Base-by-base conservation (phyloP, 2,329 filamentous ascomycete genomes). In the Aureobasidium sp. region DNA sequence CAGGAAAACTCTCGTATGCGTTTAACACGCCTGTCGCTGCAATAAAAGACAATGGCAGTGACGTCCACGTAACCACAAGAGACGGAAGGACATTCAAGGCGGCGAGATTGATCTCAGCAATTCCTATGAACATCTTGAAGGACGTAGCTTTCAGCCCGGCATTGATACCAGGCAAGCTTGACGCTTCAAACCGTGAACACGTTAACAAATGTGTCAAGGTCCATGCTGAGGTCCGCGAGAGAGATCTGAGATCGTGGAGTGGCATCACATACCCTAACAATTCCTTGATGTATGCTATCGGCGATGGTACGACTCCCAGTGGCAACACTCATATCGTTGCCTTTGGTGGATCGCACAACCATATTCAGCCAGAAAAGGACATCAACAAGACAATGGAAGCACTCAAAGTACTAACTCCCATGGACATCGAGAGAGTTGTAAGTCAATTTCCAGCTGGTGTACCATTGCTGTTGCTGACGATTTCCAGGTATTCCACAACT, bases 161-260 rank as follows among this genome's bases (percentile, higher is more conserved):
- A 2, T 57, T 74, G 0, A 52, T 60, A 1, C 41, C 65, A 1
- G 34, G 70, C 10, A 68, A 68, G 29, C 64, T 68, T 23, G 63
- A 68, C 42, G 72, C 69, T 1, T 64, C 69, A n/a, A 27, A 56
- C 1, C 29, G 52, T 1, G 70, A 69, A 3, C 70, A 74, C 52
- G 66, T 70, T 26, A 74, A 72, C 65, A 59, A 65, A 17, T 67
- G 68, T 6, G 64, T 68, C 3, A 74, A 73, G 47, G 66, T 71
- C 37, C 70, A 73, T 61, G 53, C 41, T 29, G 41, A 51, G n/a
- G 39, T 63, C 27, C 41, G 62, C n/a, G 62, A 62, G 15, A 57
- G 58, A 23, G 26, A 56, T 36, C 20, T 62, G n/a, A 50, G 51
- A 34, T 62, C 41, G 2, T 59, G 53, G 61, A 62, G 50, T 36